These are phyloP conservation scores for Pythium myriotylum DNA, from an alignment of 352 stramenopile genomes.

Conservation along the genomic window DNA sequence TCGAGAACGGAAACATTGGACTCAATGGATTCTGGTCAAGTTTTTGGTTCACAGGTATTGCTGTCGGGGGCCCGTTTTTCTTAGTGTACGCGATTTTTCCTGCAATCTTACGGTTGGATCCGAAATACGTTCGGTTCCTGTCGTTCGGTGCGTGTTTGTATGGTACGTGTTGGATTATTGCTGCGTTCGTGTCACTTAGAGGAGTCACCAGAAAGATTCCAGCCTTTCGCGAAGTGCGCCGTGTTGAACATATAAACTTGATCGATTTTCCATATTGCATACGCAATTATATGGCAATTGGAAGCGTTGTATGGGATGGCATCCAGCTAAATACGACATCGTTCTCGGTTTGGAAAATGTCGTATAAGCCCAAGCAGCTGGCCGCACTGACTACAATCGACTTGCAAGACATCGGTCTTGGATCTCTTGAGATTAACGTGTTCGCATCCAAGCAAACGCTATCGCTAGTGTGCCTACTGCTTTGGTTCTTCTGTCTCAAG, in stretches of 20 bases:
- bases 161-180: slow-evolving; percentile 33
- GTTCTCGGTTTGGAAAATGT: slow-evolving; percentile 39
- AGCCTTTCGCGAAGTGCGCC: slow-evolving; percentile 36
- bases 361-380: slow-evolving; percentile 35
- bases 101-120: slow-evolving; percentile 8
- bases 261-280: slow-evolving; percentile 38
- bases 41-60: slow-evolving; percentile 27
- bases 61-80: slow-evolving; percentile 29
- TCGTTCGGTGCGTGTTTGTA: slow-evolving; percentile 31
- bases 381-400: slow-evolving; percentile 37
- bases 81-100: slow-evolving; percentile 31
- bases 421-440: slow-evolving; percentile 28
- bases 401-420: slow-evolving; percentile 30
- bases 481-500: slow-evolving; percentile 46
- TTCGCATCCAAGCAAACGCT: slow-evolving; percentile 32
- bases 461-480: slow-evolving; percentile 26
- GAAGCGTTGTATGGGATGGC: slow-evolving; percentile 37
- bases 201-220: slow-evolving; percentile 35
- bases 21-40: slow-evolving; percentile 41
- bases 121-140: slow-evolving; percentile 11
- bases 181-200: slow-evolving; percentile 31
- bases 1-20: slow-evolving; percentile 42
- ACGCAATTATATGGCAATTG: slow-evolving; percentile 43
- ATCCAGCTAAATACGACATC: slow-evolving; percentile 46
- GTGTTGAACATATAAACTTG: slow-evolving; percentile 38